Evolutionary conservation across 257 asterid genomes (phyloP).

Genomic region (Solanum tacnaense): DNA sequence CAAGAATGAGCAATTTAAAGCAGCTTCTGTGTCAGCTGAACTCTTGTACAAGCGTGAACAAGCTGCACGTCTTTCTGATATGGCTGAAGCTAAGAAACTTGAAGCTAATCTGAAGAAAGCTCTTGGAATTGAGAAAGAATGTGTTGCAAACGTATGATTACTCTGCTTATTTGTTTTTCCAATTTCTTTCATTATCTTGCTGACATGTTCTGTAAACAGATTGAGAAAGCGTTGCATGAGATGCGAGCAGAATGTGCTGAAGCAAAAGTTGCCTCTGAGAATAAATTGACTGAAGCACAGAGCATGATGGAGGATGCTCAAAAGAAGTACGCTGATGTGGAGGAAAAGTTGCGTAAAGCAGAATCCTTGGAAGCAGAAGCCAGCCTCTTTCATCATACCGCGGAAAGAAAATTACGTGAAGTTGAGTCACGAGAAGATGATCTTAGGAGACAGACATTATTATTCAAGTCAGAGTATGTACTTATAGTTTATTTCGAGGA

Average conservation of each 20-base stretch:
- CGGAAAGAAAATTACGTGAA: slow-evolving; percentile 87
- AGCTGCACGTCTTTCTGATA: slow-evolving; percentile 54
- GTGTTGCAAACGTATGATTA: slow-evolving; percentile 61
- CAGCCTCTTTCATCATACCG: slow-evolving; percentile 58
- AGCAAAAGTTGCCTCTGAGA: slow-evolving; percentile 66
- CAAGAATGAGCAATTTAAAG: slow-evolving; percentile 56
- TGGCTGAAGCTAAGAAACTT: slow-evolving; percentile 58
- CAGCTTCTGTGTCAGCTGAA: slow-evolving; percentile 58
- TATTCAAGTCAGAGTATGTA: slow-evolving; percentile 78
- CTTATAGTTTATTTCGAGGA: not conserved
- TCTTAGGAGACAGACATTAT: slow-evolving; percentile 54
- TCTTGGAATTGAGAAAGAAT: slow-evolving; percentile 89
- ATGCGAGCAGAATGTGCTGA: slow-evolving; percentile 92
- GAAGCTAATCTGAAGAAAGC: slow-evolving; percentile 84
- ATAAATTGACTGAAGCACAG: slow-evolving; percentile 61
- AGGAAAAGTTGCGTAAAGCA: slow-evolving; percentile 61
- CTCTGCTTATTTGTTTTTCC: not conserved
- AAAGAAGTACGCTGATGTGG: slow-evolving; percentile 55
- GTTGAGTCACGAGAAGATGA: slow-evolving; percentile 96
- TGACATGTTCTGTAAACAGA: slow-evolving; percentile 29
- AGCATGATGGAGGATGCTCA: slow-evolving; percentile 63
- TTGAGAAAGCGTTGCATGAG: slow-evolving; percentile 94
- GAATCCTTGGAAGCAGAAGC: slow-evolving; percentile 86
- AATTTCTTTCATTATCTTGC: not conserved
- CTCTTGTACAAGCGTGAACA: slow-evolving; percentile 42